These are phyloP conservation scores for Starmerella davenportii DNA, from an alignment of 805 yeast species.

Conservation along the genomic window DNA sequence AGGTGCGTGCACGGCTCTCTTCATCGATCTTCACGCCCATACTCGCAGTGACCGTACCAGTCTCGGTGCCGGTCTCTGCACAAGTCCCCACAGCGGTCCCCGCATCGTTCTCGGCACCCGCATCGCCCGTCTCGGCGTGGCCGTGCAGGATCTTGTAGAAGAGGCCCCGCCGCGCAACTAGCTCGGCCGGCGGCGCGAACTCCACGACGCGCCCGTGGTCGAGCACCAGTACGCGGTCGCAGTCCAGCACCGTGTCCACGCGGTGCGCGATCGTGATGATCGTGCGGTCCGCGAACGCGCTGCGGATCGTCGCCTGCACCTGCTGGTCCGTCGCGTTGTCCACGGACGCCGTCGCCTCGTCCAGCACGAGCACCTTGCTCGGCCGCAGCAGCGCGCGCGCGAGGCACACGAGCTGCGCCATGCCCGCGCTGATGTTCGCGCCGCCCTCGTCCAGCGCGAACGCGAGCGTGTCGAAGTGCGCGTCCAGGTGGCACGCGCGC, in stretches of 20 bases:
- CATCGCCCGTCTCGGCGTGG: too few relatives aligned
- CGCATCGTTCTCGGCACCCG: too few relatives aligned
- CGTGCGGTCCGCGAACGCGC: constrained; percentile 48
- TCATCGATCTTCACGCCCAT: too few relatives aligned
- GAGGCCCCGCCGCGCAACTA: constrained; percentile 35
- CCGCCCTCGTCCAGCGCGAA: constrained; percentile 48
- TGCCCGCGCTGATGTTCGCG: constrained; percentile 65
- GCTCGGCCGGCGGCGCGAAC: constrained; percentile 44
- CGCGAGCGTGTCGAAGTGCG: constrained; percentile 26
- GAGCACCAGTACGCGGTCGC: constrained; percentile 48
- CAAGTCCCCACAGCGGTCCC: too few relatives aligned
- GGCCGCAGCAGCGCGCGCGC: constrained; percentile 57
- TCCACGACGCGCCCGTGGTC: constrained; percentile 30
- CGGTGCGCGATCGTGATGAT: constrained; percentile 71
- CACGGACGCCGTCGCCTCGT: constrained; percentile 50
- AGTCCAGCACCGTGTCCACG: constrained; percentile 44
- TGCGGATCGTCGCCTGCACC: constrained; percentile 47
- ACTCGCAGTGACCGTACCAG: too few relatives aligned
- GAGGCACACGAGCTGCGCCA: constrained; percentile 59
- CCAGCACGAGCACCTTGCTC: constrained; percentile 49
- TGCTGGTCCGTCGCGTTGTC: constrained; percentile 63
- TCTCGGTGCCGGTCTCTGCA: too few relatives aligned
- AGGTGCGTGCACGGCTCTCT: too few relatives aligned
- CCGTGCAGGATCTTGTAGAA: constrained; percentile 9
- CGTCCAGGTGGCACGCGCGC: constrained; percentile 39